phyloP scores from a whole-genome alignment of 75 land plant genomes.

The Pinus taeda region DNA sequence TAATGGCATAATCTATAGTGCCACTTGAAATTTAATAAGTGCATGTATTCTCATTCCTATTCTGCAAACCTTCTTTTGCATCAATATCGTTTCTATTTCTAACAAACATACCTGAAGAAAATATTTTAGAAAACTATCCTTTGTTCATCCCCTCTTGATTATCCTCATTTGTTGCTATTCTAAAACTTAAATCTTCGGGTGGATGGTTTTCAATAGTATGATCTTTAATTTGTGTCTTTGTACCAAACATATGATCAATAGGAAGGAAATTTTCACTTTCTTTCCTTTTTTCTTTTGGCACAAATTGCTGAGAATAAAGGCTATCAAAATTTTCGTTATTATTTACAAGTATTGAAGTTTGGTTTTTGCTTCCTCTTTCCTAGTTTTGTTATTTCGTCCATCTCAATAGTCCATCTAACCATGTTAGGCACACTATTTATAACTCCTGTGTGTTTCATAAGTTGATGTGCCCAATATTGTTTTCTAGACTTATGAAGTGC shows the following conservation, averaged over 20 bases:
- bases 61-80: slow-evolving; percentile 12
- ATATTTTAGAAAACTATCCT: neutral
- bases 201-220: neutral
- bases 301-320: neutral
- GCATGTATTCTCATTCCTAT: slow-evolving; percentile 2
- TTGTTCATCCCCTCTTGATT: neutral
- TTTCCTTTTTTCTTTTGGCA: neutral
- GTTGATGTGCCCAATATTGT: slow-evolving; percentile 51
- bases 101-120: neutral
- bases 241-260: slow-evolving; percentile 12
- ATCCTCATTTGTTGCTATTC: neutral
- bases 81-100: neutral
- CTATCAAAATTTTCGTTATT: neutral
- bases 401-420: slow-evolving; percentile 41
- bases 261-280: slow-evolving; percentile 14
- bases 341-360: slow-evolving; percentile 25
- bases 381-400: slow-evolving; percentile 37
- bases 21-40: slow-evolving; percentile 55
- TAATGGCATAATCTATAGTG: neutral
- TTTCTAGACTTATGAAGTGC: slow-evolving; percentile 39
- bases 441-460: slow-evolving; percentile 52
- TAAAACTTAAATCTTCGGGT: neutral
- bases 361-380: slow-evolving; percentile 40
- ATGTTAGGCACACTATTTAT: slow-evolving; percentile 32
- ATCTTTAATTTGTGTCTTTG: slow-evolving; percentile 14